Conservation (phyloP, 2,329 filamentous ascomycete species). For the Sclerotinia subarctica region DNA sequence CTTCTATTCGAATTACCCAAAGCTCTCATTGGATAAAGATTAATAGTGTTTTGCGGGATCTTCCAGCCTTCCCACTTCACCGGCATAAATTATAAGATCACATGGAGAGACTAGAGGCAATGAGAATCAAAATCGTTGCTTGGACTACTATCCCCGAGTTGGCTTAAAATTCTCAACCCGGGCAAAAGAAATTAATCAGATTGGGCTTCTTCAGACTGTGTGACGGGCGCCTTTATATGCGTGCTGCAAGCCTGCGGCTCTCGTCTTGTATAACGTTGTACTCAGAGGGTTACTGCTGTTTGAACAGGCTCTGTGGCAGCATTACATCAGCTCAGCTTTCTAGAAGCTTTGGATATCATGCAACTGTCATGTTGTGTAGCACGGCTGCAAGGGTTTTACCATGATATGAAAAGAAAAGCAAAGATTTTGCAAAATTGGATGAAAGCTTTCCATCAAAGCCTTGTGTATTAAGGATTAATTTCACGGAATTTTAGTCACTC, state of each 20-base stretch:
- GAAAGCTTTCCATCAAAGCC: constrained; percentile 1
- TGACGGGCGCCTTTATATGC: neutral
- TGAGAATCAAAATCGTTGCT: neutral
- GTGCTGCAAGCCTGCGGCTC: neutral
- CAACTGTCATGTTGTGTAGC: neutral
- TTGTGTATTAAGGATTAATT: neutral
- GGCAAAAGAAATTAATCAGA: neutral
- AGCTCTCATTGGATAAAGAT: neutral
- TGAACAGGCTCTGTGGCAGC: neutral
- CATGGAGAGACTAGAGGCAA: neutral
- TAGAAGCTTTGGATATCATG: constrained; percentile 9
- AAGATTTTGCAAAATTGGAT: neutral
- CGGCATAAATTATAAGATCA: neutral
- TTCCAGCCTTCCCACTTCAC: neutral
- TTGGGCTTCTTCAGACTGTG: neutral
- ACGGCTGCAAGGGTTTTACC: neutral
- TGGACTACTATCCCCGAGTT: neutral
- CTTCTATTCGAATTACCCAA: neutral
- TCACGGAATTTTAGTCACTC: neutral
- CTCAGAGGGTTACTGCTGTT: neutral
- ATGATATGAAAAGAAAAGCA: neutral
- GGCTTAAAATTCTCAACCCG: neutral
- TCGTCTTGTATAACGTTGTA: too few relatives aligned
- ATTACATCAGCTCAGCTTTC: constrained; percentile 9
- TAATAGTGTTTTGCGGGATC: neutral